Conservation (phyloP, 2,329 filamentous ascomycete genomes). For the Fonsecaea multimorphosa region DNA sequence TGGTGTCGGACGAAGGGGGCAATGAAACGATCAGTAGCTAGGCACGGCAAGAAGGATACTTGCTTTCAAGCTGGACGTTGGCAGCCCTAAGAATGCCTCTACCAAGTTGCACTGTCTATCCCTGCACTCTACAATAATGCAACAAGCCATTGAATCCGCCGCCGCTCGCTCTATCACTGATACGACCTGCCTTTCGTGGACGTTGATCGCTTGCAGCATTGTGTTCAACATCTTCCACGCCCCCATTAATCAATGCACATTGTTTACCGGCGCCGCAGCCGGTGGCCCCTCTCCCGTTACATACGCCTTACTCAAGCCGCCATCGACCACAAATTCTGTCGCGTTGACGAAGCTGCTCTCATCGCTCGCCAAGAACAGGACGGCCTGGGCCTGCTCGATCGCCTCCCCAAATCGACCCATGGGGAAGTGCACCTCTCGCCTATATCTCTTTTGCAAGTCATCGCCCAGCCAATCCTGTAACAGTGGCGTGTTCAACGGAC, state of each 20-base stretch:
- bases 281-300: conserved; percentile 66
- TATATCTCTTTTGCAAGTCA: conserved; percentile 77
- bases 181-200: neutral
- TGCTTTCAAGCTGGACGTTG: neutral
- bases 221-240: neutral
- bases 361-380: conserved; percentile 84
- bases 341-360: conserved; percentile 91
- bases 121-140: neutral
- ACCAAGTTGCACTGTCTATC: neutral
- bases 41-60: neutral
- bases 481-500: conserved; percentile 88
- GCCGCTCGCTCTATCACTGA: neutral
- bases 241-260: conserved; percentile 20
- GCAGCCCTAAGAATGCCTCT: neutral
- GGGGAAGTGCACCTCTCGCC: conserved; percentile 89
- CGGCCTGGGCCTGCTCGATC: conserved; percentile 89
- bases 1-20: neutral
- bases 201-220: neutral
- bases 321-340: conserved; percentile 92
- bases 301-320: conserved; percentile 94
- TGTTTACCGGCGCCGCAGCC: conserved; percentile 59
- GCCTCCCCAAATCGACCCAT: conserved; percentile 88
- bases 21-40: neutral
- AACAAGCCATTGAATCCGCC: neutral
- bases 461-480: conserved; percentile 94